Conservation (phyloP, 2,329 filamentous ascomycete genomes). For the Cercospora sesami region DNA sequence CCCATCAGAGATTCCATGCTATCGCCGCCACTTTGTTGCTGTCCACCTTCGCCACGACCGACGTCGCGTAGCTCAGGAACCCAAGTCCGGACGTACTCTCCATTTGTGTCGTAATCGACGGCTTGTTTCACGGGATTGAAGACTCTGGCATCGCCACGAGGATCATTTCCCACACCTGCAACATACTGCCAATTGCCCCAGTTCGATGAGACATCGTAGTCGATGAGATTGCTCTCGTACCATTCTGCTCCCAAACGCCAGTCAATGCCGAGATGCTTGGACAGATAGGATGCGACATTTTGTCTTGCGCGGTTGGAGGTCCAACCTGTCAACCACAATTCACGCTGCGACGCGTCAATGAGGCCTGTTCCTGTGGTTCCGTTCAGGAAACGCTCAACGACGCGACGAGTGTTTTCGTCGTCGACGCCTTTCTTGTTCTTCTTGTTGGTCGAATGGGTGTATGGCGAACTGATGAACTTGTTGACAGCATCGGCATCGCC, state of each 20-base stretch:
- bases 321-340: conserved; percentile 73
- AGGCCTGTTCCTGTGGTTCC: conserved; percentile 74
- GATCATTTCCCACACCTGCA: conserved; percentile 77
- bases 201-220: conserved; percentile 66
- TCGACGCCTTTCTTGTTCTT: conserved; percentile 50
- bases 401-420: conserved; percentile 39
- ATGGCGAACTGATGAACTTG: conserved; percentile 40
- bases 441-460: conserved; percentile 35
- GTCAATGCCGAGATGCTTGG: conserved; percentile 72
- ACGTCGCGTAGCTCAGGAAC: conserved; percentile 65
- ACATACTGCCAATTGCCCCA: conserved; percentile 68
- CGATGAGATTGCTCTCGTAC: conserved; percentile 73
- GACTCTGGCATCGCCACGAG: conserved; percentile 67
- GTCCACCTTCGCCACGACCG: conserved; percentile 23
- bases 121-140: conserved; percentile 84
- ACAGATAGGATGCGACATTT: conserved; percentile 72
- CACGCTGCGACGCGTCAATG: conserved; percentile 74
- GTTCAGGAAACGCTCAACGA: conserved; percentile 59
- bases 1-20: conserved; percentile 50
- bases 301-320: conserved; percentile 75
- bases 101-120: conserved; percentile 71
- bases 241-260: conserved; percentile 81
- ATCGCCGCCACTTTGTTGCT: neutral
- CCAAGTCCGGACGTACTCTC: conserved; percentile 71
- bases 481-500: conserved; percentile 41